Evolutionary conservation across 768 basidiomycete genomes (phyloP).

Genomic region (Tylopilus balloui): DNA sequence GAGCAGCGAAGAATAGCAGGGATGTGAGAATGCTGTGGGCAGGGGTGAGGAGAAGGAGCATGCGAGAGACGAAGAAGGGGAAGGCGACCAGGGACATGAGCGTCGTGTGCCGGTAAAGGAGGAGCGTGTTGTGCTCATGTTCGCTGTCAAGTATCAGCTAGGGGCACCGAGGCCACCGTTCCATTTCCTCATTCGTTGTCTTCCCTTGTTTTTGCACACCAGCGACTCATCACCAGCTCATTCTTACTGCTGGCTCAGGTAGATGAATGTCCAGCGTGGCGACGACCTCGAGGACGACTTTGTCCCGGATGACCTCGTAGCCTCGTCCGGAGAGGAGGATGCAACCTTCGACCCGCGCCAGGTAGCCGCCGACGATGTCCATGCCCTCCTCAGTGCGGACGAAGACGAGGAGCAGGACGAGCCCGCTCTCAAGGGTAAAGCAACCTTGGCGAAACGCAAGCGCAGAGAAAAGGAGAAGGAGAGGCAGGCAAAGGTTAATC

Average conservation of each 20-base stretch:
- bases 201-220: not conserved
- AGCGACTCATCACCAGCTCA: not conserved
- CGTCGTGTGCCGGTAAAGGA: conserved; percentile 3
- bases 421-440: conserved; percentile 16
- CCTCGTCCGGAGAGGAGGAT: conserved; percentile 57
- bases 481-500: conserved; percentile 59
- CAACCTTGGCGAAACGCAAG: conserved; percentile 56
- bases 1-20: not conserved
- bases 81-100: conserved; percentile 3
- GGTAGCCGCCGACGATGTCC: conserved; percentile 34
- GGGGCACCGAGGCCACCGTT: not conserved
- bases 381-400: conserved; percentile 41
- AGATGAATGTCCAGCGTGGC: conserved; percentile 41
- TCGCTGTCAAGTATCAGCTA: conserved; percentile 7
- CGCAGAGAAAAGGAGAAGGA: conserved; percentile 71
- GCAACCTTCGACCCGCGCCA: conserved; percentile 22
- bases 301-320: conserved; percentile 62
- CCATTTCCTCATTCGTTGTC: conserved; percentile 12
- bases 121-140: conserved; percentile 31
- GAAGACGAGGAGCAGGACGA: conserved; percentile 39
- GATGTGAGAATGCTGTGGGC: conserved; percentile 2
- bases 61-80: conserved; percentile 2
- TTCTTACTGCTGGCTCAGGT: not conserved
- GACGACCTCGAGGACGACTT: conserved; percentile 88
- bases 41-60: conserved; percentile 11